These are phyloP conservation scores for Tagetes patula DNA, from an alignment of 129 eudicot genomes.

Conservation along the genomic window DNA sequence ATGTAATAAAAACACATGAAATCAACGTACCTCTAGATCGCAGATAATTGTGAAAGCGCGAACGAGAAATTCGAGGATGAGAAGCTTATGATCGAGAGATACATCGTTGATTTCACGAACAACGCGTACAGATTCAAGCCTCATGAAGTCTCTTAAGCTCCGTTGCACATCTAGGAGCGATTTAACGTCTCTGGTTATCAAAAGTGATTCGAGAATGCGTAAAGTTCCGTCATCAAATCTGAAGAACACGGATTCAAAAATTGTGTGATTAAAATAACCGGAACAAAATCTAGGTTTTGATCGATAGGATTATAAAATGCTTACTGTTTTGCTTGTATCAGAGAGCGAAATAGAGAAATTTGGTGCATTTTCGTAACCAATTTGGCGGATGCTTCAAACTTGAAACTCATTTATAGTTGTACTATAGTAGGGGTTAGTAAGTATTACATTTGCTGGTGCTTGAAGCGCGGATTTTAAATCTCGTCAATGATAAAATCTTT, in stretches of 20 bases:
- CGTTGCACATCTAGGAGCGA: conserved; percentile 41
- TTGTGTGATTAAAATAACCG: not conserved
- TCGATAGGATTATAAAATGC: not conserved
- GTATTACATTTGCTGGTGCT: no score
- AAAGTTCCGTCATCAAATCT: conserved; percentile 64
- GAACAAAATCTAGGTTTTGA: not conserved
- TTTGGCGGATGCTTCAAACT: conserved; percentile 7
- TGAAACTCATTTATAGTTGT: not conserved
- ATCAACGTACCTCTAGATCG: conserved; percentile 54
- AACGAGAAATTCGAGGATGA: conserved; percentile 59
- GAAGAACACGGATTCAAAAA: conserved; percentile 15
- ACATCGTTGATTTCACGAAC: conserved; percentile 48
- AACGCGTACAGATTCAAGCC: conserved; percentile 52
- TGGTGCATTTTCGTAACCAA: conserved; percentile 45
- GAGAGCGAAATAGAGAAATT: conserved; percentile 63
- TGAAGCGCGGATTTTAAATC: no score
- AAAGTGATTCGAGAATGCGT: conserved; percentile 52
- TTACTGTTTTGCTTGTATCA: conserved; percentile 53
- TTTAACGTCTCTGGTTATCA: conserved; percentile 54
- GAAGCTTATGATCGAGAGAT: conserved; percentile 63
- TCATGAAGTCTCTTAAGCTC: conserved; percentile 52
- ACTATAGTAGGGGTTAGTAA: not conserved
- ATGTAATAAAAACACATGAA: no score
- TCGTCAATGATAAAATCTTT: no score
- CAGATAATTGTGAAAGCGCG: conserved; percentile 60